Percentiles rank a stretch among this genome's conserved stretches.
Evolutionary conservation across 2,329 filamentous ascomycete genomes (phyloP).

Genomic region (Fusarium miscanthi): DNA sequence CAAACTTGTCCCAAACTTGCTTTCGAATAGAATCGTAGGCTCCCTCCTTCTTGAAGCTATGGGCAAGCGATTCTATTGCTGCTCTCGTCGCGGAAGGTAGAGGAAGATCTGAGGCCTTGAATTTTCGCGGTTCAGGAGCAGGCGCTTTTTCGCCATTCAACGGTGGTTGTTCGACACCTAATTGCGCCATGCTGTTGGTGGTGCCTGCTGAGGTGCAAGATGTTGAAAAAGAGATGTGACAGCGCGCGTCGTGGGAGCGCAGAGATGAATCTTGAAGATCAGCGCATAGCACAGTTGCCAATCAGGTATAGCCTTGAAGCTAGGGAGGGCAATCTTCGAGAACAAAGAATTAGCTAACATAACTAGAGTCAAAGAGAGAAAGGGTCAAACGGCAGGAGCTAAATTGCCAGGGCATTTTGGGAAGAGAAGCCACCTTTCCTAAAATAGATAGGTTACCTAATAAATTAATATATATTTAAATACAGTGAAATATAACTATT

Average conservation of each 20-base stretch:
- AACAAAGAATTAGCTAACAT: slow-evolving; percentile 8
- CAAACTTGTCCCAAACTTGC: slow-evolving; percentile 79
- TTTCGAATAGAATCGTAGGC: slow-evolving; percentile 84
- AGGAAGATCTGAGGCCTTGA: slow-evolving; percentile 80
- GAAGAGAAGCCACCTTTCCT: too few relatives aligned
- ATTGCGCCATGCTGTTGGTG: slow-evolving; percentile 32
- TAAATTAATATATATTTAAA: too few relatives aligned
- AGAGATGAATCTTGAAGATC: slow-evolving; percentile 12
- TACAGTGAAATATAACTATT: too few relatives aligned
- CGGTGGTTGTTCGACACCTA: slow-evolving; percentile 39
- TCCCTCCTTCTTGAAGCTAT: slow-evolving; percentile 87
- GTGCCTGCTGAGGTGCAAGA: slow-evolving; percentile 6
- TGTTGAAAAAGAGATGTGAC: slow-evolving; percentile 19
- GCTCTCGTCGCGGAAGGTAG: slow-evolving; percentile 77
- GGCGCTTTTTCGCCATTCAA: slow-evolving; percentile 27
- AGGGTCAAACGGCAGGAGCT: background rate
- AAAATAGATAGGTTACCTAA: too few relatives aligned
- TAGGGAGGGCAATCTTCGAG: background rate
- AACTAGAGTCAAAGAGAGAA: background rate
- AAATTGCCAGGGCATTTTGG: too few relatives aligned
- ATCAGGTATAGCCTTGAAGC: background rate
- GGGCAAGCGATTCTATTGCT: slow-evolving; percentile 79
- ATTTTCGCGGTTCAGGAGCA: slow-evolving; percentile 56
- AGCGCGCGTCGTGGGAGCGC: slow-evolving; percentile 24
- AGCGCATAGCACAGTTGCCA: slow-evolving; percentile 30